Evolutionary conservation across 345 rosid species (phyloP).

Genomic region (Citrus medica): DNA sequence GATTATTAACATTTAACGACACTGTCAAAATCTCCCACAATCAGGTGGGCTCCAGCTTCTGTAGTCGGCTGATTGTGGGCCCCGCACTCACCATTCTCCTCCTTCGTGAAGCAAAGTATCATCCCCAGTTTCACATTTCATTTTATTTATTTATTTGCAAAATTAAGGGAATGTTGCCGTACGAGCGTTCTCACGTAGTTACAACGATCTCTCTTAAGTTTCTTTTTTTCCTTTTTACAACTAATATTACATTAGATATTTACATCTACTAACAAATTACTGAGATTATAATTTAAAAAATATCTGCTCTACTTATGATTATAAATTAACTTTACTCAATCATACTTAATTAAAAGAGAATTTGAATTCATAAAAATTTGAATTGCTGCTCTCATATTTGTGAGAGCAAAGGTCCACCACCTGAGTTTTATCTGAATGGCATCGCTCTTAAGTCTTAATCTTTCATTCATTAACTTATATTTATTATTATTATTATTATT

Average conservation of each 20-base stretch:
- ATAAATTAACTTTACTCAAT: accelerated
- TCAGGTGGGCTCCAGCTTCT: background rate
- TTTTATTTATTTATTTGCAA: background rate
- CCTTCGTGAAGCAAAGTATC: conserved; percentile 33
- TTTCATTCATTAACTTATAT: background rate
- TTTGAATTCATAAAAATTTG: accelerated
- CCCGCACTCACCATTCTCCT: background rate
- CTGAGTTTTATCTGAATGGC: accelerated
- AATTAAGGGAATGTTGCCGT: background rate
- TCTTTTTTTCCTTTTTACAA: too few relatives aligned
- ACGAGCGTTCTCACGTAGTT: background rate
- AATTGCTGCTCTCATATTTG: accelerated
- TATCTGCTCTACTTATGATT: accelerated
- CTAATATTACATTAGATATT: too few relatives aligned
- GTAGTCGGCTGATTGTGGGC: background rate
- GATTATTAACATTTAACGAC: background rate
- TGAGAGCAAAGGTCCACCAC: too few relatives aligned
- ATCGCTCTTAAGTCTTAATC: background rate
- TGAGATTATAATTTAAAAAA: accelerated
- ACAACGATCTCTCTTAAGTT: background rate
- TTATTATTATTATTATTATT: too few relatives aligned
- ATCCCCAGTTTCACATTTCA: background rate
- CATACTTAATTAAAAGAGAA: accelerated
- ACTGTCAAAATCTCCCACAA: background rate
- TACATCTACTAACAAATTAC: too few relatives aligned